Conservation (phyloP, 2,329 filamentous ascomycete species). For the Colletotrichum costaricense region DNA sequence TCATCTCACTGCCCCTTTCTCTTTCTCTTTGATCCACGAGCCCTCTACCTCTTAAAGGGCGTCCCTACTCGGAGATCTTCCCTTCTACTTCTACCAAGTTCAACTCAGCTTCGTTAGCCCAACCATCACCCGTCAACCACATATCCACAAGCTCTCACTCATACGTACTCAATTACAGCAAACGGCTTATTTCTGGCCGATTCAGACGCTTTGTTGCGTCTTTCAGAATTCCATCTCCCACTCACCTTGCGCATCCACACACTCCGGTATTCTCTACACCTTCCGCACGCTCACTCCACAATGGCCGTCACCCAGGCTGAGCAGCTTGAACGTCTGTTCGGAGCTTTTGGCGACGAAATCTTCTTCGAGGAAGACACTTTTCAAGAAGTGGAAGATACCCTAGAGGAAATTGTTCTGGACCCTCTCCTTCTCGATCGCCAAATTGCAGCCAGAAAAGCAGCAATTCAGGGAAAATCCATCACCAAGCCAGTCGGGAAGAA, state of each 20-base stretch:
- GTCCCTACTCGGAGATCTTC: not conserved
- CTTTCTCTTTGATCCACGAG: not conserved
- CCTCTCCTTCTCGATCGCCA: constrained; percentile 18
- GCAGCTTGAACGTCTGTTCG: not conserved
- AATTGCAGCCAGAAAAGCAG: constrained; percentile 13
- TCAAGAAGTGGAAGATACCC: not conserved
- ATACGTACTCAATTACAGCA: not conserved
- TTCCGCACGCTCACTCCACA: too few species aligned
- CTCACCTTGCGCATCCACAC: too few species aligned
- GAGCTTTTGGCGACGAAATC: not conserved
- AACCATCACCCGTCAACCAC: not conserved
- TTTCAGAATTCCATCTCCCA: not conserved
- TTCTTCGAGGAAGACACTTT: constrained; percentile 2
- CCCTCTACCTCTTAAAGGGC: not conserved
- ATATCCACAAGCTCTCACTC: not conserved
- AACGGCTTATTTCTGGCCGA: not conserved
- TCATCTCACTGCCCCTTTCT: not conserved
- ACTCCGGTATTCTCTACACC: too few species aligned
- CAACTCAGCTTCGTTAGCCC: not conserved
- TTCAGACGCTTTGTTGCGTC: not conserved
- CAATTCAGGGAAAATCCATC: constrained; percentile 5
- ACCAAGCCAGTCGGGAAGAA: not conserved
- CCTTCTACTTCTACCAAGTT: not conserved
- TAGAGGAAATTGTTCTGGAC: constrained; percentile 7
- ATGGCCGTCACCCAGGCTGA: not conserved